A percentile compares a stretch with the other conserved stretches of the same genome.
Conservation (phyloP, 2,329 filamentous ascomycete species). For the Sphaerulina populicola region DNA sequence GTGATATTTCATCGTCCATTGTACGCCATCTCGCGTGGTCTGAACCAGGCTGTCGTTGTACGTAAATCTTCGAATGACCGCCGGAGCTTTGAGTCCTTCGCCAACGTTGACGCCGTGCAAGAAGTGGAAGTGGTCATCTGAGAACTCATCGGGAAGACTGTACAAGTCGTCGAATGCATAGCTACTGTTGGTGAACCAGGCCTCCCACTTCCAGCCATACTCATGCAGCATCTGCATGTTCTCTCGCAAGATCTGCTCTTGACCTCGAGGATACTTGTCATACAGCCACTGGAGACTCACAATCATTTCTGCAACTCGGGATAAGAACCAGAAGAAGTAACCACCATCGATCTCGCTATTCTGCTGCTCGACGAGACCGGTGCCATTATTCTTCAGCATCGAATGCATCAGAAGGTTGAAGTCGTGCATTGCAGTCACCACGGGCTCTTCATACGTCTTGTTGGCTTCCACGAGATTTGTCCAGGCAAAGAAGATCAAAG, state of each 20-base stretch:
- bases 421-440: conserved; percentile 44
- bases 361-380: conserved; percentile 42
- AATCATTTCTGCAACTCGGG: conserved; percentile 39
- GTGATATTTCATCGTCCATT: conserved; percentile 45
- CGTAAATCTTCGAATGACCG: conserved; percentile 40
- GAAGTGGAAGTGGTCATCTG: conserved; percentile 33
- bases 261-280: conserved; percentile 37
- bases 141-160: conserved; percentile 21
- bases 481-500: conserved; percentile 45
- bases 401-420: conserved; percentile 45
- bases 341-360: conserved; percentile 37
- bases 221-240: conserved; percentile 40
- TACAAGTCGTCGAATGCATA: conserved; percentile 22
- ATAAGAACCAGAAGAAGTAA: conserved; percentile 31
- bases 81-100: conserved; percentile 42
- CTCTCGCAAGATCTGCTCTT: conserved; percentile 33
- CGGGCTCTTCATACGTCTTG: conserved; percentile 34
- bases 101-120: conserved; percentile 44
- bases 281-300: conserved; percentile 45
- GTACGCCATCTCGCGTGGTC: conserved; percentile 37
- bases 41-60: conserved; percentile 38
- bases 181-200: conserved; percentile 29
- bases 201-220: conserved; percentile 29
- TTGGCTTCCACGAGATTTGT: conserved; percentile 46
- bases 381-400: conserved; percentile 50